A percentile compares a stretch with the other conserved stretches of the same genome.
Evolutionary conservation across 1,284 basidiomycete genomes (phyloP).

Genomic region (Chalciporus sp.): DNA sequence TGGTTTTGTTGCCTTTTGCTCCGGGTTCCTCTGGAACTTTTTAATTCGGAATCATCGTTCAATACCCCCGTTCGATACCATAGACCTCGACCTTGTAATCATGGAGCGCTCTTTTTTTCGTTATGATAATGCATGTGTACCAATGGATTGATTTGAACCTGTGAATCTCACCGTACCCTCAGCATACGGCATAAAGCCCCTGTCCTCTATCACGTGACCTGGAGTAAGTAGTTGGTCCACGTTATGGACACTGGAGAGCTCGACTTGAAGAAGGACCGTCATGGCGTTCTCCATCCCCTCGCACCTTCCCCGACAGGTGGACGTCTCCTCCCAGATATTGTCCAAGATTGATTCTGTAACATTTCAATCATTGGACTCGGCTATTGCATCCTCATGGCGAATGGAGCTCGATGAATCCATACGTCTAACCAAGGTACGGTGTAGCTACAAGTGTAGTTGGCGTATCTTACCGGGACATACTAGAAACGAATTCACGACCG

Average conservation of each 20-base stretch:
- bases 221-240: neutral
- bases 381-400: constrained; percentile 67
- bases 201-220: constrained; percentile 21
- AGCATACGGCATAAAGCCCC: neutral
- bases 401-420: constrained; percentile 71
- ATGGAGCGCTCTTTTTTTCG: constrained; percentile 15
- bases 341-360: constrained; percentile 66
- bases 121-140: constrained; percentile 20
- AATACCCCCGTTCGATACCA: constrained; percentile 32
- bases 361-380: constrained; percentile 55
- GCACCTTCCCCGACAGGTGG: constrained; percentile 65
- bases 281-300: constrained; percentile 76
- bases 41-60: constrained; percentile 3
- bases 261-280: constrained; percentile 4
- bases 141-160: constrained; percentile 2
- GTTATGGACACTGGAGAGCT: neutral
- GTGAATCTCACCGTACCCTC: too few relatives aligned
- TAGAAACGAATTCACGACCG: constrained; percentile 69
- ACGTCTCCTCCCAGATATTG: constrained; percentile 69
- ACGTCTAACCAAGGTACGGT: constrained; percentile 60
- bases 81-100: constrained; percentile 32
- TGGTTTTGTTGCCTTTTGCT: neutral
- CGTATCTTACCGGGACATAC: constrained; percentile 6
- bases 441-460: constrained; percentile 2
- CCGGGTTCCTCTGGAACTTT: neutral